phyloP scores from a whole-genome alignment of 1,139 yeast genomes.

The Hemisphaericaspora subhashii region DNA sequence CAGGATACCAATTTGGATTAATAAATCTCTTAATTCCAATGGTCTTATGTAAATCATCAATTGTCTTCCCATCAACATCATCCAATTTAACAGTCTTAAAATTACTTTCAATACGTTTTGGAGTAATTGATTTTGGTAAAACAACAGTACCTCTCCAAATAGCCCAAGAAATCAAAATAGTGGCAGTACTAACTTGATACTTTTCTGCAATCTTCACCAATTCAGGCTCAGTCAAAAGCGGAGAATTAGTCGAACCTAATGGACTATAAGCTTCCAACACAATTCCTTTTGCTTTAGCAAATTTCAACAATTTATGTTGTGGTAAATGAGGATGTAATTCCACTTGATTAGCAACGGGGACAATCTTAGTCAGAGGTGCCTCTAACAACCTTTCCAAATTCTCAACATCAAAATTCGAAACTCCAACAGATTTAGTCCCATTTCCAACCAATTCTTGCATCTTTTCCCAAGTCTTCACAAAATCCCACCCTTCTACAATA shows the following conservation, averaged over 20 bases:
- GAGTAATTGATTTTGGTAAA: conserved; percentile 70
- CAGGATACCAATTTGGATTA: conserved; percentile 37
- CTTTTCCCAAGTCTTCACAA: conserved; percentile 62
- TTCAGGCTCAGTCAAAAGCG: conserved; percentile 52
- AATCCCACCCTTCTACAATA: conserved; percentile 46
- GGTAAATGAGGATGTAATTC: conserved; percentile 78
- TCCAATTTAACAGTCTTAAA: conserved; percentile 49
- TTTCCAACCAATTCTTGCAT: conserved; percentile 58
- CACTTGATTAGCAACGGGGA: conserved; percentile 73
- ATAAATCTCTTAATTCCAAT: conserved; percentile 54
- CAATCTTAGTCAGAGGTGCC: conserved; percentile 46
- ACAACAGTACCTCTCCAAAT: conserved; percentile 68
- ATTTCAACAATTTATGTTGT: conserved; percentile 61
- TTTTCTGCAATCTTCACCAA: conserved; percentile 55
- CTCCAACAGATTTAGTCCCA: conserved; percentile 70
- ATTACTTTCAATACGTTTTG: conserved; percentile 60
- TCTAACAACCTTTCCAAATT: conserved; percentile 51
- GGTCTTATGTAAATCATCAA: conserved; percentile 41
- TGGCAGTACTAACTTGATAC: conserved; percentile 57
- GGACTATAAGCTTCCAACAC: conserved; percentile 78
- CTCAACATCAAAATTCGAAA: conserved; percentile 65
- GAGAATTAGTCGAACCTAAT: conserved; percentile 69
- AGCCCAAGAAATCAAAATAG: conserved; percentile 70
- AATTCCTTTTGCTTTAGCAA: conserved; percentile 54
- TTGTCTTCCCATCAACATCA: conserved; percentile 52